Evolutionary conservation across 2,329 filamentous ascomycete species (phyloP).

Genomic region (Alternaria sp.): DNA sequence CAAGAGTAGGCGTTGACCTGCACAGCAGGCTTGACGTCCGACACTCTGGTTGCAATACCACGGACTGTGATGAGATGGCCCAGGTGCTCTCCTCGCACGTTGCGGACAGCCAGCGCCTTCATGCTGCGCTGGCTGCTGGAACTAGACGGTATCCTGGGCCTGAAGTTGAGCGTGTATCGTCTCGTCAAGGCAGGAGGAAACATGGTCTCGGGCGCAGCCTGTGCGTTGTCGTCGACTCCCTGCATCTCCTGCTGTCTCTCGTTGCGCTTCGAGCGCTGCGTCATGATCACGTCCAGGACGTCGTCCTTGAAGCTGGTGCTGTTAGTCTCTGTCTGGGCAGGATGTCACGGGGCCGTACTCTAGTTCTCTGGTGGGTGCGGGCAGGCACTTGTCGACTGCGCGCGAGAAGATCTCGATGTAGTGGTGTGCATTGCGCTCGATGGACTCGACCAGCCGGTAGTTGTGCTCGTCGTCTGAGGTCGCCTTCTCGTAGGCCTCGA

Average conservation of each 20-base stretch:
- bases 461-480: slow-evolving; percentile 63
- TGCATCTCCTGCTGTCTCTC: slow-evolving; percentile 66
- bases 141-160: slow-evolving; percentile 77
- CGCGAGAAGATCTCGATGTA: slow-evolving; percentile 91
- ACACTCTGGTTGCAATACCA: slow-evolving; percentile 92
- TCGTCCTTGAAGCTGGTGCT: slow-evolving; percentile 88
- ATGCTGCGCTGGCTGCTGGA: slow-evolving; percentile 64
- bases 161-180: slow-evolving; percentile 95
- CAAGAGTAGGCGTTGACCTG: slow-evolving; percentile 98
- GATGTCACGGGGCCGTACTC: slow-evolving; percentile 62
- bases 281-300: slow-evolving; percentile 95
- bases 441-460: slow-evolving; percentile 77
- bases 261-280: slow-evolving; percentile 85
- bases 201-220: slow-evolving; percentile 73
- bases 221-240: slow-evolving; percentile 56
- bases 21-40: slow-evolving; percentile 97
- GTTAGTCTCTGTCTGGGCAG: slow-evolving; percentile 25
- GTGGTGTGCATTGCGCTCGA: slow-evolving; percentile 90
- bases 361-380: slow-evolving; percentile 75
- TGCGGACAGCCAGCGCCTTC: slow-evolving; percentile 84
- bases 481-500: slow-evolving; percentile 79
- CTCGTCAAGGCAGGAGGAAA: slow-evolving; percentile 93
- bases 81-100: slow-evolving; percentile 91
- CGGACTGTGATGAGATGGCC: slow-evolving; percentile 92
- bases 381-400: slow-evolving; percentile 87